Base-by-base conservation (phyloP, 1,139 yeast genomes). In the Hemisphaericaspora subhashii region DNA sequence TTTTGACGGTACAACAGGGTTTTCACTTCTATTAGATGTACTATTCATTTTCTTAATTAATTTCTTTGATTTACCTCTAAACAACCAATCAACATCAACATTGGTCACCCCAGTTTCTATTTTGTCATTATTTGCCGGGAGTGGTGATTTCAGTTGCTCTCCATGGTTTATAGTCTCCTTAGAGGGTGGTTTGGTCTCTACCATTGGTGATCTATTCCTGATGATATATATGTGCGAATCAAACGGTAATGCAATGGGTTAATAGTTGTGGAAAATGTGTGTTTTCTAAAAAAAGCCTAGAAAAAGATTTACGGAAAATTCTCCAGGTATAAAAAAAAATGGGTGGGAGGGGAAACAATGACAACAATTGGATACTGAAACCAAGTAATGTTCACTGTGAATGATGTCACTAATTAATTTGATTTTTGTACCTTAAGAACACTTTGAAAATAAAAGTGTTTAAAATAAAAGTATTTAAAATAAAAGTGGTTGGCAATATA, bases 71-170 rank as follows among this genome's bases (percentile, higher is more conserved):
- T 77, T 79, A 18, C 83, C 86, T 45, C 88, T 63, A 51, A 83
- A 81, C 18, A 83, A 61, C 90, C 90, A 83, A 51, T 83, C 89
- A 10, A 83, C 87, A 53, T 83, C 89, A 29, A 83, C 83, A 53
- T 82, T 81, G 36, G 84, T 68, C 5, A 81, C 86, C 3, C 86
- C 86, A 3, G 74, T 62, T 18, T 64, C 69, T 33, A 54, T 57
- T 16, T 50, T 53, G 20, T 46, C 37, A 36, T 23, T 30, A 10
- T 31, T 31, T 16, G 35, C 15, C 21, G 36, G 24, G n/a, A 22
- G 42, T 31, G 28, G 35, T 15, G 39, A n/a, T n/a, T n/a, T n/a
- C n/a, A n/a, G n/a, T n/a, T n/a, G n/a, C n/a, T n/a, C n/a, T n/a
- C n/a, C 32, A 4, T 14, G n/a, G 2, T 15, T 29, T 23, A 29